phyloP scores from a whole-genome alignment of 768 basidiomycete species.

The Macrolepiota dolichaula region DNA sequence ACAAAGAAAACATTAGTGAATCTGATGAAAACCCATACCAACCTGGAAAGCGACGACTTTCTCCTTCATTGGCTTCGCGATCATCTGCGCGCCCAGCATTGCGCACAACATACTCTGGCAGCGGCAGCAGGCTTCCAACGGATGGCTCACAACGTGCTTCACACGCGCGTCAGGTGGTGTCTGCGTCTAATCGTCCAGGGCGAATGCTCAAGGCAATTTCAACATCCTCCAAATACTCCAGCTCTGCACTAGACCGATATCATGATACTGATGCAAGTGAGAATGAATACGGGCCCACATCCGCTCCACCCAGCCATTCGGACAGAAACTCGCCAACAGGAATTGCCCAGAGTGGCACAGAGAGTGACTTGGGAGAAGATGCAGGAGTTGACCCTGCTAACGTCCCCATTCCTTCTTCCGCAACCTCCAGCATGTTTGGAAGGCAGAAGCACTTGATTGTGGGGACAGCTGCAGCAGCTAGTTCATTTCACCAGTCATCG shows the following conservation, averaged over 20 bases:
- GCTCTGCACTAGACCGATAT: conserved; percentile 43
- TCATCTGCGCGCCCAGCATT: conserved; percentile 22
- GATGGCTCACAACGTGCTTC: conserved; percentile 32
- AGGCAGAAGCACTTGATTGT: conserved; percentile 17
- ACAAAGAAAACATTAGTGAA: conserved; percentile 47
- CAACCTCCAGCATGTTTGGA: conserved; percentile 19
- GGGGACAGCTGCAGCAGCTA: conserved; percentile 21
- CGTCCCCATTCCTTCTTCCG: conserved; percentile 21
- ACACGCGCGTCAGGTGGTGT: conserved; percentile 37
- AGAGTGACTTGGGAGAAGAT: conserved; percentile 27
- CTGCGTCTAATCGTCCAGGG: conserved; percentile 44
- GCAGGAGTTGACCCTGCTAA: conserved; percentile 26
- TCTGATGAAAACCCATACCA: conserved; percentile 34
- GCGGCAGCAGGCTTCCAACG: conserved; percentile 23
- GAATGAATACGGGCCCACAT: conserved; percentile 26
- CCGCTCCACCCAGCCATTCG: conserved; percentile 10
- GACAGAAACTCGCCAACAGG: conserved; percentile 20
- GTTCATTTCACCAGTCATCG: conserved; percentile 35
- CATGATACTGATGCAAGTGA: conserved; percentile 39
- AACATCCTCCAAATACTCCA: conserved; percentile 25
- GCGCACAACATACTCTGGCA: conserved; percentile 23
- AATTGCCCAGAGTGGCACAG: conserved; percentile 22
- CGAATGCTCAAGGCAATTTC: conserved; percentile 43
- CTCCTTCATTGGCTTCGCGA: conserved; percentile 32
- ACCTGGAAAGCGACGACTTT: conserved; percentile 24